Percentiles rank a stretch among this genome's conserved stretches.
Evolutionary conservation across 2,329 filamentous ascomycete species (phyloP).

Genomic region (Colletotrichum trifolii): DNA sequence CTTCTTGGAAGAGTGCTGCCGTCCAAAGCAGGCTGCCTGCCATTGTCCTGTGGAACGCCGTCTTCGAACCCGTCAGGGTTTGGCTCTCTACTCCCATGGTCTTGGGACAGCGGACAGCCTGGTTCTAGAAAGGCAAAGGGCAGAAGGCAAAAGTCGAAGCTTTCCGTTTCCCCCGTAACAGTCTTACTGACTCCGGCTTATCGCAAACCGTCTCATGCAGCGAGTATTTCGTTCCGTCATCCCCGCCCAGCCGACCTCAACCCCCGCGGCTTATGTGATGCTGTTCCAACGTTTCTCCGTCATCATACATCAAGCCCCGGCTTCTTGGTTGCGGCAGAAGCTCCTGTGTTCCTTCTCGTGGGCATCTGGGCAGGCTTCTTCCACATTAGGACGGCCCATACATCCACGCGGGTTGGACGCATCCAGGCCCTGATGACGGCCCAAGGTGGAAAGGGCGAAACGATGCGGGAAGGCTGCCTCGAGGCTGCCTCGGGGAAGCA

Average conservation of each 20-base stretch:
- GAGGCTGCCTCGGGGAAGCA: constrained; percentile 54
- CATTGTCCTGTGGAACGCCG: neutral
- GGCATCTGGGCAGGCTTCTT: constrained; percentile 28
- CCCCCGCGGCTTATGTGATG: constrained; percentile 29
- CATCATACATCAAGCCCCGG: constrained; percentile 37
- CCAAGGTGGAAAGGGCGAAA: constrained; percentile 45
- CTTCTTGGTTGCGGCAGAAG: constrained; percentile 24
- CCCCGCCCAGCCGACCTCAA: constrained; percentile 5
- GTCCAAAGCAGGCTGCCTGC: neutral
- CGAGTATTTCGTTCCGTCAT: constrained; percentile 15
- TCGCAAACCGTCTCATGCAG: constrained; percentile 19
- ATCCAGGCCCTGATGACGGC: constrained; percentile 48
- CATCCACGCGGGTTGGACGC: constrained; percentile 40
- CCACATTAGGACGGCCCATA: constrained; percentile 22
- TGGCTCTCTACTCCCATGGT: no score
- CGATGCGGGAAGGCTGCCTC: constrained; percentile 52
- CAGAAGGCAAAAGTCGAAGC: neutral
- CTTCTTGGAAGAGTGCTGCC: neutral
- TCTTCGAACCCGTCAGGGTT: neutral
- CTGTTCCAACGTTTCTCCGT: constrained; percentile 29
- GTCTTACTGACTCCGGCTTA: constrained; percentile 15
- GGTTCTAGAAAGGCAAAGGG: no score
- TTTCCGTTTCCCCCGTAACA: constrained; percentile 1
- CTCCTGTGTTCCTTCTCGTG: constrained; percentile 15
- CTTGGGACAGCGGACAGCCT: no score